Percentiles rank a stretch among this genome's conserved stretches.
These are phyloP conservation scores for Diaporthe citriasiana DNA, from an alignment of 2,329 filamentous ascomycete species.

Conservation along the genomic window DNA sequence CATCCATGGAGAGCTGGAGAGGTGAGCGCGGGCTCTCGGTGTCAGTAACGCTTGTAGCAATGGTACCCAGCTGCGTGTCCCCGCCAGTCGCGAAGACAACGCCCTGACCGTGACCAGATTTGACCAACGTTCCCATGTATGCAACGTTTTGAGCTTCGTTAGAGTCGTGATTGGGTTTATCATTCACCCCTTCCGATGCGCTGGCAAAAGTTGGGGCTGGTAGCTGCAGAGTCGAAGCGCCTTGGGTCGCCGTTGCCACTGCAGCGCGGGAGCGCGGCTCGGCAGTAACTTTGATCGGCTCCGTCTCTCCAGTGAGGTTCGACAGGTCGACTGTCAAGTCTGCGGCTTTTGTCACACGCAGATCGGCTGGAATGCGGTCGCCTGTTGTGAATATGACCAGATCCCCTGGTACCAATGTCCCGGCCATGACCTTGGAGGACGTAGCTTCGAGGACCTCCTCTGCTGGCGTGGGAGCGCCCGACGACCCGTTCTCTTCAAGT, in stretches of 20 bases:
- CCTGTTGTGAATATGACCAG: slow-evolving; percentile 94
- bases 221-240: slow-evolving; percentile 49
- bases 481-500: slow-evolving; percentile 59
- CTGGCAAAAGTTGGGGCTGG: slow-evolving; percentile 52
- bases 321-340: slow-evolving; percentile 97
- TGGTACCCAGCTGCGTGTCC: slow-evolving; percentile 95
- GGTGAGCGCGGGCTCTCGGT: slow-evolving; percentile 97
- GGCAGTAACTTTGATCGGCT: slow-evolving; percentile 85
- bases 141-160: slow-evolving; percentile 91
- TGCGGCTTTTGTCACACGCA: slow-evolving; percentile 90
- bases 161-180: slow-evolving; percentile 68
- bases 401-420: slow-evolving; percentile 91
- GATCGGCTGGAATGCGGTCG: slow-evolving; percentile 95
- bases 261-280: slow-evolving; percentile 64
- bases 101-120: slow-evolving; percentile 94
- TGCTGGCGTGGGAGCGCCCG: slow-evolving; percentile 70
- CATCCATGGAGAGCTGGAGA: slow-evolving; percentile 95
- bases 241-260: slow-evolving; percentile 46
- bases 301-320: slow-evolving; percentile 96
- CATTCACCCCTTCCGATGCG: slow-evolving; percentile 55
- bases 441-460: slow-evolving; percentile 77
- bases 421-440: slow-evolving; percentile 88
- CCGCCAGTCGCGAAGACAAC: slow-evolving; percentile 97
- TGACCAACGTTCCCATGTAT: slow-evolving; percentile 97
- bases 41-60: slow-evolving; percentile 92